Percentiles rank a stretch among this genome's conserved stretches.
These are phyloP conservation scores for Escovopsis weberi DNA, from an alignment of 2,329 filamentous ascomycete species.

Conservation along the genomic window DNA sequence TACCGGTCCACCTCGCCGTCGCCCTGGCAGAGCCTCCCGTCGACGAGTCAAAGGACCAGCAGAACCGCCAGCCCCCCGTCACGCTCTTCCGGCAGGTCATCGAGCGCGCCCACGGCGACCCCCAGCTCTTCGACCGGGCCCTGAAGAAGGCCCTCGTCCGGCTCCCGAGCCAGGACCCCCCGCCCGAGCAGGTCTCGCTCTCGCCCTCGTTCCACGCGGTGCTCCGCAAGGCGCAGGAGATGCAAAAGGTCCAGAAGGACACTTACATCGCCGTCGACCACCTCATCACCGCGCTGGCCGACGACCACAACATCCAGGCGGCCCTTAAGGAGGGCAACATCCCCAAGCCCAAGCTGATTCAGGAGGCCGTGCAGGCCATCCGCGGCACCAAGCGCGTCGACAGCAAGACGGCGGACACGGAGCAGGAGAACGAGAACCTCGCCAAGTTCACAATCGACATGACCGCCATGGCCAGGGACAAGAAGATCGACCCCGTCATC, in stretches of 20 bases:
- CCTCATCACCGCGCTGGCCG: conserved; percentile 69
- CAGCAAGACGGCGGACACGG: conserved; percentile 87
- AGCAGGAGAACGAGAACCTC: conserved; percentile 86
- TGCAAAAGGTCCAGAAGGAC: conserved; percentile 97
- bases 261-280: conserved; percentile 91
- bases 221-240: conserved; percentile 68
- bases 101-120: conserved; percentile 84
- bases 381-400: conserved; percentile 88
- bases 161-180: conserved; percentile 85
- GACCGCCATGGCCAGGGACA: conserved; percentile 90
- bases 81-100: conserved; percentile 93
- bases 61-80: conserved; percentile 49
- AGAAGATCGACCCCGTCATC: conserved; percentile 96
- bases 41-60: conserved; percentile 69
- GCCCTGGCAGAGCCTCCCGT: conserved; percentile 62
- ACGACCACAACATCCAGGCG: conserved; percentile 60
- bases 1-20: conserved; percentile 80
- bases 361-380: conserved; percentile 81
- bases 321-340: conserved; percentile 77
- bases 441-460: conserved; percentile 99
- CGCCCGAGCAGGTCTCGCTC: conserved; percentile 75
- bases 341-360: conserved; percentile 78
- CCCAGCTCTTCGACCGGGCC: conserved; percentile 72
- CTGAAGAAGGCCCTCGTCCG: conserved; percentile 88
- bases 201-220: conserved; percentile 71